Evolutionary conservation across 1,139 yeast species (phyloP).

Genomic region (Hyphopichia buzzinii): DNA sequence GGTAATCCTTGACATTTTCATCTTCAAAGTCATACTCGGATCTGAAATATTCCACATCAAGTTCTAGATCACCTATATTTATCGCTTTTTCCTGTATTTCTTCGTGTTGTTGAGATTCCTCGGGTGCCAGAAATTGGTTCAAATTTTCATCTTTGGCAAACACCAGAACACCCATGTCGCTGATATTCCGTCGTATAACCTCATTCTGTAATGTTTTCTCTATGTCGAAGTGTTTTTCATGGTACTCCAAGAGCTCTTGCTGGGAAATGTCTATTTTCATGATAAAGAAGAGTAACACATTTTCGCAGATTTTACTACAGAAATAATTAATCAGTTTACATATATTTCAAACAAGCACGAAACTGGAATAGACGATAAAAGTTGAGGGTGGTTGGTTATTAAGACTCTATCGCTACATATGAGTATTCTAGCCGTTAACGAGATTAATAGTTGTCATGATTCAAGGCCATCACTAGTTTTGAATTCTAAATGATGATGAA

Average conservation of each 20-base stretch:
- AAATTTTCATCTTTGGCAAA: conserved; percentile 3
- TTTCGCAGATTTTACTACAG: too few species aligned
- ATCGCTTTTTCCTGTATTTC: conserved; percentile 1
- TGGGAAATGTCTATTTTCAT: not conserved
- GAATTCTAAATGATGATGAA: too few species aligned
- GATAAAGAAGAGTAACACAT: too few species aligned
- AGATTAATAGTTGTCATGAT: too few species aligned
- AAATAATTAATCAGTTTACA: too few species aligned
- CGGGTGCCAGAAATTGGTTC: not conserved
- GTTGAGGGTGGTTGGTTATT: too few species aligned
- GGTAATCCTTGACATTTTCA: conserved; percentile 15
- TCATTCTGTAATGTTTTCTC: conserved; percentile 5
- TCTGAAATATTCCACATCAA: conserved; percentile 19
- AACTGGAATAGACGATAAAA: too few species aligned
- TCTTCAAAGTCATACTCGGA: conserved; percentile 10
- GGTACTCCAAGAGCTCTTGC: not conserved
- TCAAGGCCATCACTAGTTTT: too few species aligned
- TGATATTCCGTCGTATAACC: conserved; percentile 9
- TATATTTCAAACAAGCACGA: too few species aligned
- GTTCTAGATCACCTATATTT: conserved; percentile 12
- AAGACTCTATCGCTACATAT: too few species aligned
- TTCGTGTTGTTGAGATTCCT: conserved; percentile 1
- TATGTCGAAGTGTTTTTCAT: conserved; percentile 5
- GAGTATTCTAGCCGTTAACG: too few species aligned
- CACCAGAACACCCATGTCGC: conserved; percentile 7